These are phyloP conservation scores for Elaeis guineensis DNA, from an alignment of 176 grass and related monocot genomes.

Conservation along the genomic window DNA sequence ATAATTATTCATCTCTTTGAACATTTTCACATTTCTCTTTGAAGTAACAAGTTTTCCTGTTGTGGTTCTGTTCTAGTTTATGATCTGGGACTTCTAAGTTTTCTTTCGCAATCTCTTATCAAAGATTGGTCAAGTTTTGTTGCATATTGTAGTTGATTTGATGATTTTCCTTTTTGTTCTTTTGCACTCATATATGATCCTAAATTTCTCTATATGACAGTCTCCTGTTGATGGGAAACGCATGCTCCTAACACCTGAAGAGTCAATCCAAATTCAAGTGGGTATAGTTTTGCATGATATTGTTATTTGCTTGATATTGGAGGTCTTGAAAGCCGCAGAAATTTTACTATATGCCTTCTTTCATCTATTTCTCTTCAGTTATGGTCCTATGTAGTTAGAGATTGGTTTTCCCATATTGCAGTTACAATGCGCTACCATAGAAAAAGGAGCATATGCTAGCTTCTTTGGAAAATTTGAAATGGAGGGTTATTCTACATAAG, in stretches of 20 bases:
- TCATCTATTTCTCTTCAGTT: neutral
- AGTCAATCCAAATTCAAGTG: slow-evolving; percentile 95
- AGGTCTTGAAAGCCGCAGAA: neutral
- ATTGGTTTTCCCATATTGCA: too few relatives aligned
- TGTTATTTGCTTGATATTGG: neutral
- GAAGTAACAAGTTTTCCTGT: too few relatives aligned
- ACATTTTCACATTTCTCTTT: too few relatives aligned
- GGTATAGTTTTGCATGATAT: neutral
- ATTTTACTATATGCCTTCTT: neutral
- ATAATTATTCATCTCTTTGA: too few relatives aligned
- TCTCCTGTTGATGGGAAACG: slow-evolving; percentile 97
- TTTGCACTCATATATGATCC: neutral
- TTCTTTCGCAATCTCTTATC: too few relatives aligned
- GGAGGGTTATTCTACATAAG: too few relatives aligned
- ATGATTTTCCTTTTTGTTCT: neutral
- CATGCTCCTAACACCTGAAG: slow-evolving; percentile 92
- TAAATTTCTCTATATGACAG: slow-evolving; percentile 21
- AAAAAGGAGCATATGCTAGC: too few relatives aligned
- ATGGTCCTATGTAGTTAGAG: neutral
- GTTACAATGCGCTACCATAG: too few relatives aligned
- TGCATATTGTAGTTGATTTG: neutral
- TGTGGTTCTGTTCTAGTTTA: too few relatives aligned
- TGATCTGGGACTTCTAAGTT: too few relatives aligned
- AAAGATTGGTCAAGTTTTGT: neutral
- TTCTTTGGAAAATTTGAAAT: too few relatives aligned